Evolutionary conservation across 2,329 filamentous ascomycete genomes (phyloP), one percentile per base, ranked within the genome.

Genomic region (Sporothrix inflata): DNA sequence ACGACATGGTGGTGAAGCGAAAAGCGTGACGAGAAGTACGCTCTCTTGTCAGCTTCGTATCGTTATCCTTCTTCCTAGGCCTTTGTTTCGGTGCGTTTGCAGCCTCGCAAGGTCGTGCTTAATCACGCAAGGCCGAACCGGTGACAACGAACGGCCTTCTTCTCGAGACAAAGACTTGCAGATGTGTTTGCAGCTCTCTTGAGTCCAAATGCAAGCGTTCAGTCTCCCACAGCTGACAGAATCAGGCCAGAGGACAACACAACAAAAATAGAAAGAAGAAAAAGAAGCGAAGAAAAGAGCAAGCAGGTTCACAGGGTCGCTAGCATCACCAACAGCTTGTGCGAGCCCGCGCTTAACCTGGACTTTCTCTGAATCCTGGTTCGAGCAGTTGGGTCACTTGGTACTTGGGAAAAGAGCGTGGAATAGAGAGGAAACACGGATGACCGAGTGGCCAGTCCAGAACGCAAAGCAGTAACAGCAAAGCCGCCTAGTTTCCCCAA

Each of bases 1-100:
- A 83, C 73, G 84, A 83, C 85, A 87, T 87, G 77, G 68, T 79
- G 74, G 72, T 16, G 40, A 30, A 11, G 30, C 2, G 16, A n/a
- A 11, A 19, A n/a, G 19, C 55, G 55, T 40, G 67, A 69, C 24
- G 49, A 34, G 19, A 38, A 4, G 30, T 53, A 38, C n/a, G 24
- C 47, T 55, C 49, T 47, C 12, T 42, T 19, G 24, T 53, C 57
- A 57, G 34, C 69, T 71, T 60, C 11, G 9, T 70, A 2, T 61
- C 27, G 9, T 38, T 21, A 16, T 21, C 47, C 45, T 49, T 49
- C 12, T 8, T 67, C 63, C 51, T 55, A 7, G 16, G 51, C 51
- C 51, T 27, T 55, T 30, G 19, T 53, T 30, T 30, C 27, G 38
- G n/a, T 45, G 60, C 34, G 60, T 65, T 45, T 45, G 60, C 60